Evolutionary conservation across 768 basidiomycete genomes (phyloP).

Genomic region (Tylopilus intermedius): DNA sequence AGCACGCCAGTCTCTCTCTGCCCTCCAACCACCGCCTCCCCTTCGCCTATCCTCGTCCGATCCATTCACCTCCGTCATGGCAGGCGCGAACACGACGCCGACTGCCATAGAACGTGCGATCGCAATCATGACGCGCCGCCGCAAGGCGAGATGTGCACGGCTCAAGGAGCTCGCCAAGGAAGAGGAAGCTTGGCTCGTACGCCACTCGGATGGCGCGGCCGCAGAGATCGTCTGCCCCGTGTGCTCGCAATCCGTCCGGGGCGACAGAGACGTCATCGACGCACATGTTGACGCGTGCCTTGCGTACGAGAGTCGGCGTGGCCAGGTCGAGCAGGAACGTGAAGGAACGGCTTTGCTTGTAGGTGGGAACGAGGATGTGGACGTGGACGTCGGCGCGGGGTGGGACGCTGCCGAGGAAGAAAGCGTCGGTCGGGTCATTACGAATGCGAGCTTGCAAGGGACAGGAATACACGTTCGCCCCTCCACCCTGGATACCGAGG

Average conservation of each 20-base stretch:
- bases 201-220: constrained; percentile 28
- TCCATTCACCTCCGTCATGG: constrained; percentile 12
- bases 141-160: constrained; percentile 63
- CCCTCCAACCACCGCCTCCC: constrained; percentile 22
- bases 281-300: constrained; percentile 82
- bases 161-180: constrained; percentile 65
- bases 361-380: constrained; percentile 30
- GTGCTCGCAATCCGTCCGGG: constrained; percentile 51
- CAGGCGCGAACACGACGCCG: constrained; percentile 22
- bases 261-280: constrained; percentile 68
- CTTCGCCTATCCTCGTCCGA: constrained; percentile 5
- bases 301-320: constrained; percentile 45
- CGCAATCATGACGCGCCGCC: constrained; percentile 57
- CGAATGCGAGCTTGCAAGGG: constrained; percentile 39
- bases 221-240: constrained; percentile 63
- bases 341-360: constrained; percentile 24
- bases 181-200: constrained; percentile 37
- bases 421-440: constrained; percentile 38
- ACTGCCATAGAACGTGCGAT: constrained; percentile 49
- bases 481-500: constrained; percentile 62
- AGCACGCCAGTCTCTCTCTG: constrained; percentile 37
- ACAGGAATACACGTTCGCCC: constrained; percentile 67
- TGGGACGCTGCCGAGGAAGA: constrained; percentile 38
- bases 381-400: constrained; percentile 31
- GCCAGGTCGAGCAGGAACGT: constrained; percentile 31